Percentiles rank a stretch among this genome's conserved stretches.
Conservation (phyloP, 129 eudicot species). For the Flaveria robusta region DNA sequence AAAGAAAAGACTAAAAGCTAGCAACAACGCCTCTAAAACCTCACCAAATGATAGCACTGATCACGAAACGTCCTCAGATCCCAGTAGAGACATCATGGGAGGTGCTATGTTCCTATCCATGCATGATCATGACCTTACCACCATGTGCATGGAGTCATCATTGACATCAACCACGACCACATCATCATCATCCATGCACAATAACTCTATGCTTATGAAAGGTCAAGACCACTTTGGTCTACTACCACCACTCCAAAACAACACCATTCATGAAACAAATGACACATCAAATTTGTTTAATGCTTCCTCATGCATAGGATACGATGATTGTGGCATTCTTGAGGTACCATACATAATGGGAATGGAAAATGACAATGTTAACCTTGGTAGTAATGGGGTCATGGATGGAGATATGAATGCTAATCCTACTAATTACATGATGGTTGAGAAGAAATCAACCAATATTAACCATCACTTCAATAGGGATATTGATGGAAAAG, state of each 20-base stretch:
- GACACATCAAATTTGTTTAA: constrained; percentile 29
- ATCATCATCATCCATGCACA: constrained; percentile 56
- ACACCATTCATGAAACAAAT: constrained; percentile 25
- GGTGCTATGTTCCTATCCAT: constrained; percentile 42
- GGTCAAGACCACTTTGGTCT: constrained; percentile 44
- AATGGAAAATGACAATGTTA: constrained; percentile 54
- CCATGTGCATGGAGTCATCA: constrained; percentile 58
- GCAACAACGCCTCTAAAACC: constrained; percentile 27
- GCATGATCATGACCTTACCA: constrained; percentile 55
- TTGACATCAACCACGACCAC: constrained; percentile 46
- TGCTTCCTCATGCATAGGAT: constrained; percentile 33
- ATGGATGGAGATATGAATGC: constrained; percentile 24
- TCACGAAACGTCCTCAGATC: constrained; percentile 37
- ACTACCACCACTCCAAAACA: constrained; percentile 41
- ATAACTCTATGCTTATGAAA: constrained; percentile 22
- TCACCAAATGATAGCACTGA: constrained; percentile 54
- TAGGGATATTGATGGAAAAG: constrained; percentile 38
- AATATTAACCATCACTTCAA: constrained; percentile 34
- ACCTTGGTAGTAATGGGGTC: constrained; percentile 37
- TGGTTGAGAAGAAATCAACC: constrained; percentile 43
- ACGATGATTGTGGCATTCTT: constrained; percentile 47
- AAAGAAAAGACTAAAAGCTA: constrained; percentile 66
- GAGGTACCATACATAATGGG: constrained; percentile 55
- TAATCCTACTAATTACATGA: constrained; percentile 30
- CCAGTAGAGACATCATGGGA: constrained; percentile 21